Base-by-base conservation (phyloP, 495 filamentous ascomycete genomes). In the Trichoderma gamsii region DNA sequence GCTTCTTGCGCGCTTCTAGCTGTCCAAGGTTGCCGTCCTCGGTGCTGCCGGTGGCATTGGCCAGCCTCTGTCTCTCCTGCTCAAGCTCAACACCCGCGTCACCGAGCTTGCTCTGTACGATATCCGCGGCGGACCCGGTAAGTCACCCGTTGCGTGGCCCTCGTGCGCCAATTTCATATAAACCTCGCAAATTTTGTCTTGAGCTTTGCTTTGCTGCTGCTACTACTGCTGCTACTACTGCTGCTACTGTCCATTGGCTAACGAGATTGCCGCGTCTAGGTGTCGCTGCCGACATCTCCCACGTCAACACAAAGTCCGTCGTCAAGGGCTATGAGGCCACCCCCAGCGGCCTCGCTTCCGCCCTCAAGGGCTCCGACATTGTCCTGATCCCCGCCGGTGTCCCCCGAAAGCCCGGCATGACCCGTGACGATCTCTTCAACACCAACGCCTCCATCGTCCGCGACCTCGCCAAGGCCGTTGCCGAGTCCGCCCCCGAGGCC, bases 381-480 rank as follows among this genome's bases (percentile, higher is more conserved):
- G 92, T 99, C 73, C 88, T 99, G 74, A 98, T 99, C 79, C 95
- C 95, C 73, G 95, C 95, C 73, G 95, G 95, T 83, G 95, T 99
- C 71, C 95, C 95, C 72, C 93, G 95, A 83, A 99, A 99, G 87
- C 95, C 95, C 76, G 95, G 95, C 81, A 99, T 99, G 95, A 96
- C 91, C 83, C 92, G 95, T 84, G 95, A 98, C 83, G 93, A 99
- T 77, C 90, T 99, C 67, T 99, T 99, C 91, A 99, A 99, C 86
- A 99, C 94, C 85, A 99, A 99, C 80, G 95, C 96, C 79, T 97
- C 92, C 72, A 99, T 99, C 76, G 95, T 99, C 78, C 95, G 95
- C 70, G 95, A 98, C 82, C 89, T 99, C 70, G 93, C 95, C 79
- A 97, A 99, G 88, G 92, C 93, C 72, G 88, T 87, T 75, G 95